Conservation (phyloP, 169 alveolate genomes). For the Plasmodium berghei region DNA sequence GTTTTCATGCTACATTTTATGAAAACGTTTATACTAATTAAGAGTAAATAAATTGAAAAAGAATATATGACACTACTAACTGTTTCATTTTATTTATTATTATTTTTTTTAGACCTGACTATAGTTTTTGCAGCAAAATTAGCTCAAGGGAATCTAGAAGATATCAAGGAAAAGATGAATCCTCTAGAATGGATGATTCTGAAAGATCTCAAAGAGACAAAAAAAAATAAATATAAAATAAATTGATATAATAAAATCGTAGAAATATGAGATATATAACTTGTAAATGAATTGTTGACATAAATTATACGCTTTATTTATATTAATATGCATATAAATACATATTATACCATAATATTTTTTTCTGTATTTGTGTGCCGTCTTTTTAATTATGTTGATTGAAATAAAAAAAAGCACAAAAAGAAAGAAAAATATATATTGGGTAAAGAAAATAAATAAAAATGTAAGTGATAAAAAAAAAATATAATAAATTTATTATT, state of each 20-base stretch:
- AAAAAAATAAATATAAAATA: constrained; percentile 28
- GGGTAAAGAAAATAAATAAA: constrained; percentile 5
- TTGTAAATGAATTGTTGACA: no score
- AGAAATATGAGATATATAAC: constrained; percentile 6
- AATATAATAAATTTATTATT: constrained; percentile 9
- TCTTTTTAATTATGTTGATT: constrained; percentile 20
- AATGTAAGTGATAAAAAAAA: background rate
- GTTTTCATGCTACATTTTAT: no score
- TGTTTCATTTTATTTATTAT: constrained; percentile 5
- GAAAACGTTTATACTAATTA: no score
- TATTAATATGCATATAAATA: constrained; percentile 18
- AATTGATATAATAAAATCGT: background rate
- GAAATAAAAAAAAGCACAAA: constrained; percentile 1
- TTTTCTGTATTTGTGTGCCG: constrained; percentile 20
- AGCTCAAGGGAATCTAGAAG: constrained; percentile 29
- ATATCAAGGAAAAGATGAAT: constrained; percentile 43
- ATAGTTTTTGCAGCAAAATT: constrained; percentile 13
- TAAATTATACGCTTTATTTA: background rate
- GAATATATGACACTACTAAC: background rate
- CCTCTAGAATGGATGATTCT: constrained; percentile 31
- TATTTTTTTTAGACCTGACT: constrained; percentile 51
- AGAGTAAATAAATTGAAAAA: no score
- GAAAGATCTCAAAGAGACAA: constrained; percentile 23
- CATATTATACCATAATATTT: constrained; percentile 7
- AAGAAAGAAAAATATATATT: constrained; percentile 26